Percentiles rank a stretch among this genome's conserved stretches.
Evolutionary conservation across 108 stramenopile genomes (phyloP).

Genomic region (Skeletonema menzelii): DNA sequence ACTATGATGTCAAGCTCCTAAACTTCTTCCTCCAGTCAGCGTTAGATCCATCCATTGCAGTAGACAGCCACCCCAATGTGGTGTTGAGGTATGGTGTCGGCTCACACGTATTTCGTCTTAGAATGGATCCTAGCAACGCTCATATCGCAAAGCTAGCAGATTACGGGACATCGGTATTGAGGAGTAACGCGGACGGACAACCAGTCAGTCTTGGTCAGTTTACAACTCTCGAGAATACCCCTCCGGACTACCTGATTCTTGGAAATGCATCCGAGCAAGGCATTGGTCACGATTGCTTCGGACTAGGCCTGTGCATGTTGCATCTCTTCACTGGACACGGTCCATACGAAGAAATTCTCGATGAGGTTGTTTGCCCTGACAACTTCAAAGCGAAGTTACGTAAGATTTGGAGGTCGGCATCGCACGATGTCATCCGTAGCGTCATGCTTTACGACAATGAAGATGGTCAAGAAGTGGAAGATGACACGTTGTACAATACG

Average conservation of each 20-base stretch:
- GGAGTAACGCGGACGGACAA: constrained; percentile 74
- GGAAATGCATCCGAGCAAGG: constrained; percentile 90
- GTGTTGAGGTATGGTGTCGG: constrained; percentile 87
- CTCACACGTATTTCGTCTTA: constrained; percentile 67
- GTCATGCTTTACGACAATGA: constrained; percentile 81
- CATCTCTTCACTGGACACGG: constrained; percentile 94
- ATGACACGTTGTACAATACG: constrained; percentile 89
- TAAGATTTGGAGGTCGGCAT: constrained; percentile 80
- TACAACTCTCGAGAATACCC: constrained; percentile 97
- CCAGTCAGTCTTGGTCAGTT: constrained; percentile 91
- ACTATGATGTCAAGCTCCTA: constrained; percentile 98
- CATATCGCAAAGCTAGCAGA: constrained; percentile 95
- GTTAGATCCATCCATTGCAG: constrained; percentile 21
- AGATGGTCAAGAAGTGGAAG: constrained; percentile 73
- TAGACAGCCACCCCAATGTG: constrained; percentile 41
- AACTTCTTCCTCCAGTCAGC: constrained; percentile 88
- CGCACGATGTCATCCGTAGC: constrained; percentile 67
- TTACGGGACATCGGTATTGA: constrained; percentile 93
- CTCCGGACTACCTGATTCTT: constrained; percentile 90
- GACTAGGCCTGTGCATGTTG: constrained; percentile 92
- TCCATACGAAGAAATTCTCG: constrained; percentile 98
- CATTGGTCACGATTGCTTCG: constrained; percentile 90
- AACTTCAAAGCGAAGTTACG: constrained; percentile 59
- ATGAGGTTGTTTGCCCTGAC: constrained; percentile 80
- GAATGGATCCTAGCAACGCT: constrained; percentile 53